Percentiles rank a stretch among this genome's conserved stretches.
Evolutionary conservation across 2,329 filamentous ascomycete genomes (phyloP).

Genomic region (Chrysosporium queenslandicum): DNA sequence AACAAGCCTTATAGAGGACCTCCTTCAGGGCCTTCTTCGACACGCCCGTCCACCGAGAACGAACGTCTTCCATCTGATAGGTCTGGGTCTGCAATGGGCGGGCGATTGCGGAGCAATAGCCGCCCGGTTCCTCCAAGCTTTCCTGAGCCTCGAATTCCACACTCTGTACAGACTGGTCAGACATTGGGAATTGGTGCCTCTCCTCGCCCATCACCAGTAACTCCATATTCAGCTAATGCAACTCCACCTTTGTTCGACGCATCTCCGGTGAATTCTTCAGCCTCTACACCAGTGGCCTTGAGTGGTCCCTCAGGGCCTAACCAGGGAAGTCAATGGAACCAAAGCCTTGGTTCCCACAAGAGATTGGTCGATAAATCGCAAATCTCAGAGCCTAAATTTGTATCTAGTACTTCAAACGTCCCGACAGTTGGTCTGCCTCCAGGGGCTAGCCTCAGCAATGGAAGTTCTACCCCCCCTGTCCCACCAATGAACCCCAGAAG

Average conservation of each 20-base stretch:
- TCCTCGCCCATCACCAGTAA: conserved; percentile 38
- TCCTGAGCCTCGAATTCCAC: conserved; percentile 19
- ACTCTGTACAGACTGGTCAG: conserved; percentile 21
- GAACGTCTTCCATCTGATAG: conserved; percentile 18
- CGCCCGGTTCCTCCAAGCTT: conserved; percentile 23
- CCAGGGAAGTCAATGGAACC: conserved; percentile 20
- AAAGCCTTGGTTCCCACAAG: conserved; percentile 38
- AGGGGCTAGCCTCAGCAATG: conserved; percentile 47
- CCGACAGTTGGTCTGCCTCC: conserved; percentile 49
- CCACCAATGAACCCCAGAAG: conserved; percentile 53
- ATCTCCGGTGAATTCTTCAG: conserved; percentile 35
- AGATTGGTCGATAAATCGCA: conserved; percentile 50
- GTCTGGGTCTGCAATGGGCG: conserved; percentile 32
- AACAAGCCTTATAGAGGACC: conserved; percentile 21
- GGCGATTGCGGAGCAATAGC: conserved; percentile 33
- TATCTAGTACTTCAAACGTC: conserved; percentile 47
- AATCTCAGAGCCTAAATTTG: conserved; percentile 51
- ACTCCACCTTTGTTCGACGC: conserved; percentile 44
- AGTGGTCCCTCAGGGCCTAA: not conserved
- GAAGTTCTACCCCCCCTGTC: conserved; percentile 44
- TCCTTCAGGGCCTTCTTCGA: conserved; percentile 26
- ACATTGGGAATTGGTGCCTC: conserved; percentile 31
- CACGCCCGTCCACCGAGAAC: conserved; percentile 31
- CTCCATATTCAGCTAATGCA: conserved; percentile 43
- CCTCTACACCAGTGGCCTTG: conserved; percentile 22